Conservation (phyloP, 257 asterid genomes). For the Solanum corneliomulleri region DNA sequence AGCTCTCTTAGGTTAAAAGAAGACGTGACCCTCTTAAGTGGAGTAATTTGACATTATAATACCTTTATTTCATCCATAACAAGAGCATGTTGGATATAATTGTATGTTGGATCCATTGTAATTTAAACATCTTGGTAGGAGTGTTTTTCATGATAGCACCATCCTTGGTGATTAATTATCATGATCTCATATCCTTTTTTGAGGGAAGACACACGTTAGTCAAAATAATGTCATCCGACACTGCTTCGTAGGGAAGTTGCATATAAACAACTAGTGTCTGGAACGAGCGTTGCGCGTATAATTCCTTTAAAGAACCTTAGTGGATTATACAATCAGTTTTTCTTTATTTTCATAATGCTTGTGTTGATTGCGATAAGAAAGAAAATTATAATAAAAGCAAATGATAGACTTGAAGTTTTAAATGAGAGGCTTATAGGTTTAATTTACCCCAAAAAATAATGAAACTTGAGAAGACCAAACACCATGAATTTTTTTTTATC, state of each 20-base stretch:
- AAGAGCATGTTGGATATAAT: background rate
- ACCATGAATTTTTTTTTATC: too few relatives aligned
- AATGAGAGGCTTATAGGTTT: background rate
- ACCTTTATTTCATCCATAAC: background rate
- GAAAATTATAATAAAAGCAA: background rate
- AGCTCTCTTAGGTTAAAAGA: background rate
- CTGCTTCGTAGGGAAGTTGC: background rate
- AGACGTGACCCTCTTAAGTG: background rate
- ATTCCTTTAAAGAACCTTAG: background rate
- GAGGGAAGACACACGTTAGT: background rate
- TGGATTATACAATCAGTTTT: background rate
- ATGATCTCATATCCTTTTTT: background rate
- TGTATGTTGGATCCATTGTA: background rate
- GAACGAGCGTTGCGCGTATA: background rate
- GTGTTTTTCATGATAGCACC: background rate
- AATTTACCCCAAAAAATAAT: background rate
- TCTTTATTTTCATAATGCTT: background rate
- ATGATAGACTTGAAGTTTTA: background rate
- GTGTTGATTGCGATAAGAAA: background rate
- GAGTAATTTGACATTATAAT: background rate
- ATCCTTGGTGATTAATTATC: background rate
- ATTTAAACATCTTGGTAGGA: background rate
- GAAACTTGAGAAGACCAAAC: background rate
- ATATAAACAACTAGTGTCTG: background rate
- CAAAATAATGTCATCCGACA: background rate